Conservation (phyloP, 2,329 filamentous ascomycete genomes). For the Monosporascus sp. region DNA sequence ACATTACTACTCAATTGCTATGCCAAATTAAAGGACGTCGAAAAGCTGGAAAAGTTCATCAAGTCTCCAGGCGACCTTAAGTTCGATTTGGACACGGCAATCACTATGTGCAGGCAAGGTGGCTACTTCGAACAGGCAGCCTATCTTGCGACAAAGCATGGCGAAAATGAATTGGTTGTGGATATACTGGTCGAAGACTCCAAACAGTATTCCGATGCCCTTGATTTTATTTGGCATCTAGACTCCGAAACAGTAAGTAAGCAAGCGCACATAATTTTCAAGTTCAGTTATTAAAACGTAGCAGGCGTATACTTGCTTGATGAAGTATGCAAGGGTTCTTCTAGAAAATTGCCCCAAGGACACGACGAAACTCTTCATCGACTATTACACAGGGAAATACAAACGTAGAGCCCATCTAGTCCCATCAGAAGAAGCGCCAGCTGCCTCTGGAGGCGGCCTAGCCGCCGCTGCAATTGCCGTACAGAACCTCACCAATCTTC, state of each 20-base stretch:
- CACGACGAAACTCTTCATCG: slow-evolving; percentile 83
- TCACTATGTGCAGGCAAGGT: slow-evolving; percentile 94
- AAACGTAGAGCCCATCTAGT: slow-evolving; percentile 60
- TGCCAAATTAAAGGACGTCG: slow-evolving; percentile 93
- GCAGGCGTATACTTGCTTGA: slow-evolving; percentile 78
- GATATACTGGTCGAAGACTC: slow-evolving; percentile 96
- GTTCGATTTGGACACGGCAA: slow-evolving; percentile 95
- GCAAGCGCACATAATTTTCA: neutral
- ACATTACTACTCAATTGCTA: slow-evolving; percentile 95
- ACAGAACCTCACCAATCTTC: slow-evolving; percentile 76
- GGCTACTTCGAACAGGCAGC: slow-evolving; percentile 96
- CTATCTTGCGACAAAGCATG: slow-evolving; percentile 89
- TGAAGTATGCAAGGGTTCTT: slow-evolving; percentile 91
- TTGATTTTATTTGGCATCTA: slow-evolving; percentile 86
- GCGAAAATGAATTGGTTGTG: slow-evolving; percentile 87
- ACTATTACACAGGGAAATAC: slow-evolving; percentile 89
- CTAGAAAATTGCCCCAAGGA: slow-evolving; percentile 79
- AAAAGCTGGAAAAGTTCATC: slow-evolving; percentile 94
- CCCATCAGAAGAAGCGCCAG: slow-evolving; percentile 29
- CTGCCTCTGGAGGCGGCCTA: slow-evolving; percentile 37
- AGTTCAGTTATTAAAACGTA: slow-evolving; percentile 7
- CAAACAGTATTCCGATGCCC: slow-evolving; percentile 79
- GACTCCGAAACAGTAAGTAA: slow-evolving; percentile 66
- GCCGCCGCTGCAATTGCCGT: slow-evolving; percentile 67
- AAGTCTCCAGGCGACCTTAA: slow-evolving; percentile 91